phyloP scores from a whole-genome alignment of 179 eudicot genomes.

The Gypsophila paniculata region DNA sequence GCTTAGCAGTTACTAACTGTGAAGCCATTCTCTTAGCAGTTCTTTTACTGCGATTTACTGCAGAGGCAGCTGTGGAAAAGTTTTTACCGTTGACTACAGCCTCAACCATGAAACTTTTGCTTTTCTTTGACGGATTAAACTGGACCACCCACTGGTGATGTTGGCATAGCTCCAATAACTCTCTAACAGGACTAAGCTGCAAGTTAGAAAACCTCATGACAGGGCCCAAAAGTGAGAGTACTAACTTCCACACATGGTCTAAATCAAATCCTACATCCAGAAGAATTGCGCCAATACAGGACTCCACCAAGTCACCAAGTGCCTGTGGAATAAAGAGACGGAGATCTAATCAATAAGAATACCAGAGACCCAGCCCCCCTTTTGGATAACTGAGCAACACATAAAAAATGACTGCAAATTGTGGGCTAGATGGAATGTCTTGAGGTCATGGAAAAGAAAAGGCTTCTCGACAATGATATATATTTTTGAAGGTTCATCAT shows the following conservation, averaged over 20 bases:
- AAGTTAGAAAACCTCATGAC: constrained; percentile 52
- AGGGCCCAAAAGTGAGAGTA: constrained; percentile 67
- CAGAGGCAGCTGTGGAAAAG: constrained; percentile 39
- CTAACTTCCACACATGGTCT: constrained; percentile 58
- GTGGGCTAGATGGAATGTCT: background rate
- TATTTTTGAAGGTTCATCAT: background rate
- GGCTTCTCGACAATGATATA: background rate
- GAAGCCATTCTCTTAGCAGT: constrained; percentile 62
- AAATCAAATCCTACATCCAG: constrained; percentile 86
- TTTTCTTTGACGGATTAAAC: constrained; percentile 38
- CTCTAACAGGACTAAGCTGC: constrained; percentile 64
- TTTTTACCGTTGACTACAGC: constrained; percentile 40
- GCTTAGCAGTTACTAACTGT: constrained; percentile 32
- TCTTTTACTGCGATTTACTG: constrained; percentile 45
- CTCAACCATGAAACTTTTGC: constrained; percentile 40
- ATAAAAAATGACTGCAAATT: background rate
- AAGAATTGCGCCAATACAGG: constrained; percentile 80
- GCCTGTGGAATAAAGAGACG: constrained; percentile 47
- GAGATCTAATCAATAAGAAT: background rate
- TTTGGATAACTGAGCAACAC: background rate
- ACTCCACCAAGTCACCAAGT: constrained; percentile 91
- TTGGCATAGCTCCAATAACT: constrained; percentile 75
- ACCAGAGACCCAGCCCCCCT: constrained; percentile 3
- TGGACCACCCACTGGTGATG: constrained; percentile 41
- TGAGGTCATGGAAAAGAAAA: background rate